Base-by-base conservation (phyloP, 2,329 filamentous ascomycete genomes). In the Alternaria tenuissima region DNA sequence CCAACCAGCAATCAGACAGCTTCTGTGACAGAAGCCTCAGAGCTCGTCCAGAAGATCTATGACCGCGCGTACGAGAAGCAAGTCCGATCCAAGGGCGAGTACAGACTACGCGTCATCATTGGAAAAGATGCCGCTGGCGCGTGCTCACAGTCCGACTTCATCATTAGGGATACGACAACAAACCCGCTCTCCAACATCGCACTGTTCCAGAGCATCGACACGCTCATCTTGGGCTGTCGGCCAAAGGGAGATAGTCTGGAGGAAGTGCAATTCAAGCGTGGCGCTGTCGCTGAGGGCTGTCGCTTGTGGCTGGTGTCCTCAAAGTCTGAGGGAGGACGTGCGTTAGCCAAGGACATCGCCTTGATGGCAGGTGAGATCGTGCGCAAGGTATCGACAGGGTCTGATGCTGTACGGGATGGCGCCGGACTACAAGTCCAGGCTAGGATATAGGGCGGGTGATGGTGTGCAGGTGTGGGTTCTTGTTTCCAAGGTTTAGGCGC, bases 261-360 rank as follows among this genome's bases (percentile, higher is more conserved):
- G 53, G 76, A 78, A 61, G 73, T 78, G 54, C 74, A 75, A 41
- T 78, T 78, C 71, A 78, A 78, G 64, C 74, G 73, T 18, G 72
- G 71, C 14, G 67, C 66, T 9, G 74, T 76, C 39, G 68, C 65
- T 20, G 65, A 70, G 22, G 62, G 64, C 47, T 75, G 74, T 55
- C 66, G 66, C 41, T 67, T 77, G 63, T 78, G 74, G 70, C 63
- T 77, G 63, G 68, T 77, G 53, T 72, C 72, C 18, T 71, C 73
- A 16, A 67, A 71, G 48, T 73, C 72, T 2, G 72, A 75, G 11
- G 73, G 70, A 18, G 76, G 75, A 9, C 73, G 74, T 9, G 72
- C 74, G 59, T 65, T 78, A 63, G 73, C 75, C 49, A 77, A 75
- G 64, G 76, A 78, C 52, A 65, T 78, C 58, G 72, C 75, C 41